Evolutionary conservation across 2,329 filamentous ascomycete genomes (phyloP), one percentile per base, ranked within the genome.

Genomic region (Aspergillus spinulosporus): DNA sequence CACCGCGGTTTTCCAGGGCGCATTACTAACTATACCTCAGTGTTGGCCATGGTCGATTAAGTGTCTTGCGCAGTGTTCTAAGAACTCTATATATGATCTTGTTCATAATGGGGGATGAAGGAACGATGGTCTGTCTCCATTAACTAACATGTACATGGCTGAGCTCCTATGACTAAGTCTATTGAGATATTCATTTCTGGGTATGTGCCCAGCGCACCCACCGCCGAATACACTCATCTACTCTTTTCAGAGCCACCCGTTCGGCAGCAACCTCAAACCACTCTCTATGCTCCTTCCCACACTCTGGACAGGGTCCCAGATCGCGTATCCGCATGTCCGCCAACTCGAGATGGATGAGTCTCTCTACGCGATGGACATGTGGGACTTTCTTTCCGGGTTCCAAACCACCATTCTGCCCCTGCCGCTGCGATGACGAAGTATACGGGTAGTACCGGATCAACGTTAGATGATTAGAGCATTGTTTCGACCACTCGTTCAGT

Each of bases 401-500:
- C 46, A 60, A 63, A 56, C 44, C 53, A 36, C 56, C 63, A 58
- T 29, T 62, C 21, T 21, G 14, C 39, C n/a, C 47, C 46, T 6
- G 12, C 4, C 7, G 28, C 52, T 12, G 21, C 11, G 53, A 66
- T 31, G 66, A 66, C 4, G 72, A 57, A 1, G 70, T 71, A 71
- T 97, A 92, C 0, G 94, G 94, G 68, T 99, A 99, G 75, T 89
- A 97, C 5, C 94, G 86, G 49, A 97, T 85, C 52, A 99, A 82
- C 26, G 90, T 91, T 29, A 97, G 80, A 60, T 91, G 86, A 70
- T 97, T 92, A 0, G 90, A 91, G 72, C 94, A 99, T 76, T 99
- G 94, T 28, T 89, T 85, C 51, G 87, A 87, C 94, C 94, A 97
- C 74, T 97, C 89, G 67, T 92, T 92, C 76, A 99, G 83, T 11